Conservation (phyloP, 768 basidiomycete genomes). For the Suillus decipiens region DNA sequence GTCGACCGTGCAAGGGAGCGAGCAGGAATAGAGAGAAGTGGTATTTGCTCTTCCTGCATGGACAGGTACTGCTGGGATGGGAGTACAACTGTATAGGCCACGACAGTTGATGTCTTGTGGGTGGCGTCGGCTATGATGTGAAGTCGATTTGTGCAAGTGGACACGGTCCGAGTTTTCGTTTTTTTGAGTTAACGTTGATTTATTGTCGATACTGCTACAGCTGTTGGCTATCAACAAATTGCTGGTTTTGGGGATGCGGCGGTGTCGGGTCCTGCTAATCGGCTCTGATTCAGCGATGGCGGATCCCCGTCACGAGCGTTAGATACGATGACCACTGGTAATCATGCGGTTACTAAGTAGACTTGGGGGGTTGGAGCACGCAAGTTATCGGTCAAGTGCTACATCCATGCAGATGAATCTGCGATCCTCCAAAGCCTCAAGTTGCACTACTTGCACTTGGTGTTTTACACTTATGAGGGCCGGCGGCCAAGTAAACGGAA, state of each 20-base stretch:
- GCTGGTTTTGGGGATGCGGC: slow-evolving; percentile 1
- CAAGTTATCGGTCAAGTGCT: no score
- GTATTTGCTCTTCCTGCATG: slow-evolving; percentile 34
- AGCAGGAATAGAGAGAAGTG: slow-evolving; percentile 26
- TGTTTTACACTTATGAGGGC: no score
- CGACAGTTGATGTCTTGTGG: slow-evolving; percentile 9
- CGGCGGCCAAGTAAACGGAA: background rate
- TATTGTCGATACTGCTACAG: background rate
- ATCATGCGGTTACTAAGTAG: background rate
- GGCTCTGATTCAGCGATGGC: slow-evolving; percentile 2
- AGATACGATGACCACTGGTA: background rate
- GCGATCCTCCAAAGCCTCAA: background rate
- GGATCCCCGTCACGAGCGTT: background rate
- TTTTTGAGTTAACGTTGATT: background rate
- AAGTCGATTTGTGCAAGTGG: slow-evolving; percentile 3
- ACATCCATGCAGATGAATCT: background rate
- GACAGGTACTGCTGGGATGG: slow-evolving; percentile 34
- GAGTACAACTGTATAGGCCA: slow-evolving; percentile 5
- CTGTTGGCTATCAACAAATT: background rate
- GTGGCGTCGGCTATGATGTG: slow-evolving; percentile 19
- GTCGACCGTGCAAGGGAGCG: slow-evolving; percentile 45
- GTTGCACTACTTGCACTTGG: background rate
- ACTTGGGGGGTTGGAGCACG: background rate
- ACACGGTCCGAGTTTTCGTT: background rate
- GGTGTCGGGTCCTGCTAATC: background rate